These are phyloP conservation scores for Fusarium sp. DNA, from an alignment of 2,329 filamentous ascomycete species.

Conservation along the genomic window DNA sequence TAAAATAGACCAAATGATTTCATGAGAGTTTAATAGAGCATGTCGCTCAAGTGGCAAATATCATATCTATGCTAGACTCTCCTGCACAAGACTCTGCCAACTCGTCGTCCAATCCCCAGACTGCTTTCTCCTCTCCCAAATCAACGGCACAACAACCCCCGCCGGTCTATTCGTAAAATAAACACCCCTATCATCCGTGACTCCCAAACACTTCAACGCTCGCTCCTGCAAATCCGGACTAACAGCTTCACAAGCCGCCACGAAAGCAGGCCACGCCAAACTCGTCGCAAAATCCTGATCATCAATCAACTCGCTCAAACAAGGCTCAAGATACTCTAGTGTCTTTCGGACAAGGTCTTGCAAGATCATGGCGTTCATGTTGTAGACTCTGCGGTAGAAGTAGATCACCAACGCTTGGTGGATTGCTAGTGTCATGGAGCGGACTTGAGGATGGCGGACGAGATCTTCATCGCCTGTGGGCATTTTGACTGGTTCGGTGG, in stretches of 20 bases:
- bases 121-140: slow-evolving; percentile 42
- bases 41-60: background rate
- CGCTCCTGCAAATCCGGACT: slow-evolving; percentile 46
- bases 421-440: slow-evolving; percentile 45
- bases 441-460: slow-evolving; percentile 29
- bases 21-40: no score
- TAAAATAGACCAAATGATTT: background rate
- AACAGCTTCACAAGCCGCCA: slow-evolving; percentile 53
- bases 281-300: slow-evolving; percentile 50
- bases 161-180: slow-evolving; percentile 42
- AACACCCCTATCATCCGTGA: slow-evolving; percentile 42
- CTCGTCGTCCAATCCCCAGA: slow-evolving; percentile 44
- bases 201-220: slow-evolving; percentile 32
- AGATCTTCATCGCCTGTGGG: slow-evolving; percentile 19
- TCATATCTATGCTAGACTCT: background rate
- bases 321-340: slow-evolving; percentile 47
- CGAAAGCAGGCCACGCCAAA: slow-evolving; percentile 54
- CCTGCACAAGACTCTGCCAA: slow-evolving; percentile 38
- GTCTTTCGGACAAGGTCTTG: slow-evolving; percentile 50
- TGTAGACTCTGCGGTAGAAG: slow-evolving; percentile 53
- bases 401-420: slow-evolving; percentile 54
- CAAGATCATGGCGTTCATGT: slow-evolving; percentile 49
- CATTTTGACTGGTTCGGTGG: slow-evolving; percentile 6
- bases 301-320: slow-evolving; percentile 43
- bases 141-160: slow-evolving; percentile 38